phyloP scores from a whole-genome alignment of 2,329 filamentous ascomycete species.

The Pseudocercospora eumusae region DNA sequence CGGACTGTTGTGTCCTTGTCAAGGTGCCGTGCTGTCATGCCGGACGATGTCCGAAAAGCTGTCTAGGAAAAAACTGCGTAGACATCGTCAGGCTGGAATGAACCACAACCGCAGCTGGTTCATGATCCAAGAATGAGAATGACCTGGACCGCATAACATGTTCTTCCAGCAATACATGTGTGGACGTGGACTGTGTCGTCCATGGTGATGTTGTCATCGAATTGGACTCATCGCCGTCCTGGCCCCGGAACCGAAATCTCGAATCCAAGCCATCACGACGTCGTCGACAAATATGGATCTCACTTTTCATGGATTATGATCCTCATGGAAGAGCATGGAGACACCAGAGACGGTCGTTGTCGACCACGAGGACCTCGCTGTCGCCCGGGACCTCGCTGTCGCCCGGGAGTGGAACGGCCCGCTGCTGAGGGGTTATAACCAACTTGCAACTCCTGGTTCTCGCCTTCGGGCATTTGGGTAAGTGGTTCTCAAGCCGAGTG shows the following conservation, averaged over 20 bases:
- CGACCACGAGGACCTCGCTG: not conserved
- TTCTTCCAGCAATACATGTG: not conserved
- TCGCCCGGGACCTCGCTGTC: too few species aligned
- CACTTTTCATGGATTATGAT: not conserved
- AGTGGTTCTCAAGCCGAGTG: too few species aligned
- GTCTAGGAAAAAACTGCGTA: not conserved
- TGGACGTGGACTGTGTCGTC: not conserved
- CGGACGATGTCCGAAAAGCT: not conserved
- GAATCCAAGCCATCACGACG: not conserved
- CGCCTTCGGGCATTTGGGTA: conserved; percentile 15
- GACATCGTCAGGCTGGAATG: not conserved
- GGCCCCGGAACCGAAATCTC: not conserved
- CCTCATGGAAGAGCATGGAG: not conserved
- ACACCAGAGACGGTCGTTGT: not conserved
- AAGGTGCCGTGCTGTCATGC: not conserved
- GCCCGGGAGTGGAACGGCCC: not conserved
- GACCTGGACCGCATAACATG: not conserved
- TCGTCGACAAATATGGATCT: not conserved
- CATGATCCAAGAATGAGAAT: not conserved
- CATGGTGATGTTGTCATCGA: not conserved
- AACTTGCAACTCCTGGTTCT: not conserved
- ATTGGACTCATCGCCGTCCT: not conserved
- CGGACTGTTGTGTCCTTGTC: not conserved
- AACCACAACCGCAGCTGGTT: not conserved
- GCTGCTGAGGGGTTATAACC: not conserved